Conservation (phyloP, 2,329 filamentous ascomycete genomes). For the Ilyonectria robusta region DNA sequence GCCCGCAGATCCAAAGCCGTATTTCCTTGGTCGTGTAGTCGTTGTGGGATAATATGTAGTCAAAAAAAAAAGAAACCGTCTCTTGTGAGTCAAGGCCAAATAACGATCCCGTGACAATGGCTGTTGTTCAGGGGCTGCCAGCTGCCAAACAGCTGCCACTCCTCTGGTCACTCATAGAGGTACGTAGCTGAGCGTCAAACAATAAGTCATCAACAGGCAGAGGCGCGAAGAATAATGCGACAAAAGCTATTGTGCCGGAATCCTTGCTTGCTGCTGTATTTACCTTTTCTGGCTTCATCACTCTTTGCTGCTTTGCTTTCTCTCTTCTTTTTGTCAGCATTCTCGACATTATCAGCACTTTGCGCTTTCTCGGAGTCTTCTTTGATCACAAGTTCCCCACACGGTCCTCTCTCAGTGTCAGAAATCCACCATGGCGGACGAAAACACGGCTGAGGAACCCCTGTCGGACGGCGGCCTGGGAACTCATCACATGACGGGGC, state of each 20-base stretch:
- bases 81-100: neutral
- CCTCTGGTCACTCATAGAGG: neutral
- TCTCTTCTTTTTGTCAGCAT: neutral
- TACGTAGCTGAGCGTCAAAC: neutral
- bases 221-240: neutral
- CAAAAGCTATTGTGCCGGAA: neutral
- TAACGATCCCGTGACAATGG: neutral
- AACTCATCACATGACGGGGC: constrained; percentile 36
- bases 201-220: neutral
- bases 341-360: neutral
- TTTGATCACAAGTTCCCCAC: neutral
- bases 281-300: neutral
- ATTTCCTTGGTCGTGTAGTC: neutral
- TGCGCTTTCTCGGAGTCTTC: neutral
- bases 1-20: neutral
- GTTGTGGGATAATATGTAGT: neutral
- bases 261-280: too few relatives aligned
- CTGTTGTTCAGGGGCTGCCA: neutral
- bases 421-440: neutral
- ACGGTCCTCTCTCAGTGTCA: neutral
- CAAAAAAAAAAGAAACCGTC: neutral
- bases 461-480: neutral
- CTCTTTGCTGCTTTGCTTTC: neutral
- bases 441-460: neutral
- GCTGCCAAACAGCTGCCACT: neutral